phyloP scores from a whole-genome alignment of 1,284 basidiomycete species.

The Fomes fomentarius region DNA sequence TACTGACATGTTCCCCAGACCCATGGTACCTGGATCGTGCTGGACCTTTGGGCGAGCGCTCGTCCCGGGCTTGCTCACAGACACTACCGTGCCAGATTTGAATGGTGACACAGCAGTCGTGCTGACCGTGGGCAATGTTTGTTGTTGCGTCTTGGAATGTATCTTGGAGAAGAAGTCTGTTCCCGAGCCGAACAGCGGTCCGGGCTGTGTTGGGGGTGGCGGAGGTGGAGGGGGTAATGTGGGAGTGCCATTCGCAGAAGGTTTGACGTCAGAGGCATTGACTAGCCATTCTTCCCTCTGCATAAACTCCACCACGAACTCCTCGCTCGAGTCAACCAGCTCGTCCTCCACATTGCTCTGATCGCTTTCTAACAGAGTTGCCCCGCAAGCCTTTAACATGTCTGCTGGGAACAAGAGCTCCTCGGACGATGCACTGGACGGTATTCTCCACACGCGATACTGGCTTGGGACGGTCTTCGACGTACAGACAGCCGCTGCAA shows the following conservation, averaged over 20 bases:
- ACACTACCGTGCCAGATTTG: constrained; percentile 23
- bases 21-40: constrained; percentile 76
- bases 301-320: constrained; percentile 68
- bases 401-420: constrained; percentile 32
- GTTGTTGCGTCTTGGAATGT: constrained; percentile 19
- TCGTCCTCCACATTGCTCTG: constrained; percentile 61
- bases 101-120: constrained; percentile 32
- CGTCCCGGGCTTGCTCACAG: constrained; percentile 35
- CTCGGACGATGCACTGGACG: constrained; percentile 27
- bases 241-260: constrained; percentile 2
- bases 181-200: constrained; percentile 51
- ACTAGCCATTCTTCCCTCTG: constrained; percentile 49
- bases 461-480: constrained; percentile 24
- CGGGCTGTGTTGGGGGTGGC: constrained; percentile 17
- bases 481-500: constrained; percentile 33
- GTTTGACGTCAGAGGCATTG: constrained; percentile 32
- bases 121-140: constrained; percentile 27
- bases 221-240: constrained; percentile 8
- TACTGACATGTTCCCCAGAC: constrained; percentile 83
- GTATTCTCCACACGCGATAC: constrained; percentile 65
- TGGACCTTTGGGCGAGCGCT: constrained; percentile 10
- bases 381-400: constrained; percentile 41
- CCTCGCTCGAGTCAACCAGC: constrained; percentile 58
- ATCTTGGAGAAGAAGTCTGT: constrained; percentile 64
- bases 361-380: constrained; percentile 39